phyloP scores from a whole-genome alignment of 2,329 filamentous ascomycete genomes.

The Tolypocladium capitatum region DNA sequence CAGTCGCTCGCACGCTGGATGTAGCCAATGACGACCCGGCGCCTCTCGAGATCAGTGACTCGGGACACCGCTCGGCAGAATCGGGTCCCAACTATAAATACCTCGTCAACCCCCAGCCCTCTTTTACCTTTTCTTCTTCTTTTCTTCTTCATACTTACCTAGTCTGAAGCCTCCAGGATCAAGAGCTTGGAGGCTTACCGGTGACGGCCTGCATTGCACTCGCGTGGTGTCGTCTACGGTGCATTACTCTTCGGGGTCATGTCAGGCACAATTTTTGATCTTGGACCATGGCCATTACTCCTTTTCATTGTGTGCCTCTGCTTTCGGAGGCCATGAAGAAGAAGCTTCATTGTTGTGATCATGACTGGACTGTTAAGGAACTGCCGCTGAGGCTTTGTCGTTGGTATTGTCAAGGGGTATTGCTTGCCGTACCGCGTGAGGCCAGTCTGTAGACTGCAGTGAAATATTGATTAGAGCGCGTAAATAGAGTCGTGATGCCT shows the following conservation, averaged over 20 bases:
- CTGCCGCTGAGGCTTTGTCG: neutral
- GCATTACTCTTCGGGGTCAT: slow-evolving; percentile 39
- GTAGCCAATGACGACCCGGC: neutral
- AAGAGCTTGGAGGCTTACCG: slow-evolving; percentile 25
- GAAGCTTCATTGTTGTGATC: slow-evolving; percentile 8
- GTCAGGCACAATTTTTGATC: slow-evolving; percentile 38
- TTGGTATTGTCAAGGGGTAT: neutral
- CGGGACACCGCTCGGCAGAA: slow-evolving; percentile 6
- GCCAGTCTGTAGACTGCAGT: neutral
- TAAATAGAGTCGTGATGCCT: neutral
- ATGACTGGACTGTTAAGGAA: too few relatives aligned
- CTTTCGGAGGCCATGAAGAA: slow-evolving; percentile 28
- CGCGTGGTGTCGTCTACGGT: slow-evolving; percentile 30
- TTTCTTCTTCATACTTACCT: slow-evolving; percentile 39
- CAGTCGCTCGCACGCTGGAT: neutral
- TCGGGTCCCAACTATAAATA: slow-evolving; percentile 3
- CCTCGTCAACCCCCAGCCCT: neutral
- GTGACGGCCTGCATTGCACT: slow-evolving; percentile 40
- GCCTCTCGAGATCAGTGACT: neutral
- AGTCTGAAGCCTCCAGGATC: slow-evolving; percentile 27
- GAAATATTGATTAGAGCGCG: neutral
- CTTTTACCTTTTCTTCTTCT: slow-evolving; percentile 9
- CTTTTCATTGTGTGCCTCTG: slow-evolving; percentile 31
- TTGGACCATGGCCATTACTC: slow-evolving; percentile 3
- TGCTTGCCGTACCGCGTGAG: too few relatives aligned